Evolutionary conservation across 2,329 filamentous ascomycete species (phyloP), one percentile per base, ranked within the genome.

Genomic region (Trichoderma asperellum): DNA sequence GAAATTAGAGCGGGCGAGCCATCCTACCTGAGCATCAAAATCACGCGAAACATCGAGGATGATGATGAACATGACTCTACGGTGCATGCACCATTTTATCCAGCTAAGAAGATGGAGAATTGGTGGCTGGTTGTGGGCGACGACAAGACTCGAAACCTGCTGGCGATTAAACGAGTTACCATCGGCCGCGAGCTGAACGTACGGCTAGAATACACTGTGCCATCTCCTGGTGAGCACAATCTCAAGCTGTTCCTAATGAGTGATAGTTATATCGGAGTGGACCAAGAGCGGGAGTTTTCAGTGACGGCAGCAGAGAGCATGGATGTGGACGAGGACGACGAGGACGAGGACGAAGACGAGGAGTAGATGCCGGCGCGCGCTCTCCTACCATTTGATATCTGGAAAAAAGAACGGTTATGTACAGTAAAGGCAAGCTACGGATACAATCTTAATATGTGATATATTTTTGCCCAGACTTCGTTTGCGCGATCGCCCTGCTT

Each of bases 111-210:
- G 86, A 91, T 93, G 83, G 96, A 99, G 85, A 97, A 96, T 78
- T 99, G 94, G 94, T 99, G 96, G 96, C 83, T 99, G 68, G 93
- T 99, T 24, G 93, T 99, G 40, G 95, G 94, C 35, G 94, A 98
- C 75, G 94, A 97, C 82, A 91, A 89, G 79, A 93, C 91, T 52
- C 95, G 93, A 83, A 94, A 87, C 72, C 84, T 99, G 71, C 84
- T 98, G 69, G 94, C 93, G 2, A 97, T 98, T 83, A 99, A 98
- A 86, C 89, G 95, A 74, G 91, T 99, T 70, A 97, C 94, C 1
- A 91, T 99, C 72, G 91, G 90, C 52, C 88, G 87, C 74, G 90
- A 91, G 77, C 82, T 97, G 75, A 91, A 92, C 76, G 87, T 94
- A 69, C 89, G 89, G 77, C 83, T 99, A 72, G 94, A 98, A 81